phyloP scores from a whole-genome alignment of 306 rosid genomes.

The Amphicarpaea edgeworthii region DNA sequence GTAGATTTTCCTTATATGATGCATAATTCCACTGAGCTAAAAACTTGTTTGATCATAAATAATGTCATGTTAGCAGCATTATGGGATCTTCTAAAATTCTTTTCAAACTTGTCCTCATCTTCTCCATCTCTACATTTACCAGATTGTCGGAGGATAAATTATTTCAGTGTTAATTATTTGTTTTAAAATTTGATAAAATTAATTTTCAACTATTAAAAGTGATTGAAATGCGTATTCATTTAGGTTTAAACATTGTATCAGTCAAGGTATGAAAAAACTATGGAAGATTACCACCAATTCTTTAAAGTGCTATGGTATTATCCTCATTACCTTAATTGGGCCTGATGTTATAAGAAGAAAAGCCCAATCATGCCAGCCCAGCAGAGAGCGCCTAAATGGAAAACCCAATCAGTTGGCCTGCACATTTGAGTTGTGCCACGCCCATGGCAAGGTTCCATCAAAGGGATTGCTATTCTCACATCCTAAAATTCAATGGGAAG shows the following conservation, averaged over 20 bases:
- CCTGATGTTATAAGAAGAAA: not conserved
- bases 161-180: not conserved
- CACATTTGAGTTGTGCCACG: not conserved
- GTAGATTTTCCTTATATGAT: too few relatives aligned
- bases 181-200: not conserved
- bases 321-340: too few relatives aligned
- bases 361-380: not conserved
- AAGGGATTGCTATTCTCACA: too few relatives aligned
- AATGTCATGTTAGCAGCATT: not conserved
- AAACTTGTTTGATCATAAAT: too few relatives aligned
- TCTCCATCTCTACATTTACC: not conserved
- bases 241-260: not conserved
- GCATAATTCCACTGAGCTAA: too few relatives aligned
- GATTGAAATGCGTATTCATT: not conserved
- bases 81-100: not conserved
- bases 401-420: not conserved
- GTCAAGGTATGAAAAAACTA: too few relatives aligned
- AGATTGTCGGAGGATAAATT: not conserved
- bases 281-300: not conserved
- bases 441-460: not conserved
- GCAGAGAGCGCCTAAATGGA: not conserved
- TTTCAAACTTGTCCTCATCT: not conserved
- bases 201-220: not conserved
- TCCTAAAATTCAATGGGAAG: too few relatives aligned
- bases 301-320: not conserved